These are phyloP conservation scores for Panaeolus cyanescens DNA, from an alignment of 768 basidiomycete species.

Conservation along the genomic window DNA sequence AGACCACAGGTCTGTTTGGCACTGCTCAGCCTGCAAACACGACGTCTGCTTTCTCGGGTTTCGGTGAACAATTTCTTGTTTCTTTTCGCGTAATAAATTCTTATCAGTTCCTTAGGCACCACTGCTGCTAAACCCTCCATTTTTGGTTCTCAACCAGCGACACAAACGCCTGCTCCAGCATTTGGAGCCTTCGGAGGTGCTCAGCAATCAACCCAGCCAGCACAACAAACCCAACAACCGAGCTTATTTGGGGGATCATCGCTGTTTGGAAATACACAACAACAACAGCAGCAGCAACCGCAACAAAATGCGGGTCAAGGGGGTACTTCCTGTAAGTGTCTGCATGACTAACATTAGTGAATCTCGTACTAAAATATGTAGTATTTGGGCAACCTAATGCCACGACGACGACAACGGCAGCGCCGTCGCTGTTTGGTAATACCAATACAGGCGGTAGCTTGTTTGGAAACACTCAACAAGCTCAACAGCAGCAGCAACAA, in stretches of 20 bases:
- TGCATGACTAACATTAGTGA: neutral
- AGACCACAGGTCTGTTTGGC: conserved; percentile 32
- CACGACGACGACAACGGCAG: conserved; percentile 14
- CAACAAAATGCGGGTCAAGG: conserved; percentile 26
- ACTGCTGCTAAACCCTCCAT: conserved; percentile 27
- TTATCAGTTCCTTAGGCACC: conserved; percentile 12
- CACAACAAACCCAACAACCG: neutral
- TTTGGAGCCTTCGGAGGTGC: conserved; percentile 38
- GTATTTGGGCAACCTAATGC: conserved; percentile 21
- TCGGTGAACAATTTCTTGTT: neutral
- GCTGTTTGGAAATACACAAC: conserved; percentile 20
- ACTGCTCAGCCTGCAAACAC: conserved; percentile 24
- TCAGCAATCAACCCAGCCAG: conserved; percentile 24
- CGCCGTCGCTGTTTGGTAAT: conserved; percentile 19
- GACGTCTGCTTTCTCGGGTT: conserved; percentile 42
- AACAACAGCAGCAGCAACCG: conserved; percentile 21
- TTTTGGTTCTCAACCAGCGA: conserved; percentile 32
- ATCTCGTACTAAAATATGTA: conserved; percentile 1
- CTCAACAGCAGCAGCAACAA: conserved; percentile 28
- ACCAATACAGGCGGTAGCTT: conserved; percentile 17
- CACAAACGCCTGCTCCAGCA: conserved; percentile 25
- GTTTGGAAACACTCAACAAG: conserved; percentile 25
- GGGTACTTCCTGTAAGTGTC: conserved; percentile 9
- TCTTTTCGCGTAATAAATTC: neutral
- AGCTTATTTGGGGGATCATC: conserved; percentile 11